phyloP scores from a whole-genome alignment of 768 basidiomycete genomes.

The Amyloporia xantha region DNA sequence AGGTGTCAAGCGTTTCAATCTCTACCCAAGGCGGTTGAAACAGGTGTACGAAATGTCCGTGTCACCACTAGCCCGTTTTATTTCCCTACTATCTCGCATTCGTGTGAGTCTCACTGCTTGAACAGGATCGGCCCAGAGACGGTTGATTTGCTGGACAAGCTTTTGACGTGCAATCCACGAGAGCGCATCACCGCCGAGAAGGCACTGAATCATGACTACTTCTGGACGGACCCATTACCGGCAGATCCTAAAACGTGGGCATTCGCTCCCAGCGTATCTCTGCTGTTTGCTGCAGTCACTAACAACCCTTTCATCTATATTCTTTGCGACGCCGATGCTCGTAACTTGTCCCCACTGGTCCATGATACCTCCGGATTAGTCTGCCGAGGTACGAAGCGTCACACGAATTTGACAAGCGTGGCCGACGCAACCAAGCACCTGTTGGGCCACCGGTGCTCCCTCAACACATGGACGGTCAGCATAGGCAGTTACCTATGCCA shows the following conservation, averaged over 20 bases:
- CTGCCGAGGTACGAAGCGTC: constrained; percentile 76
- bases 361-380: constrained; percentile 29
- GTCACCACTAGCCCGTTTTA: not conserved
- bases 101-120: not conserved
- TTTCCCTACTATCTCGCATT: not conserved
- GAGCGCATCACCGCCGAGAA: constrained; percentile 78
- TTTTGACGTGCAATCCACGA: constrained; percentile 78
- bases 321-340: not conserved
- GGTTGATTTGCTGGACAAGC: constrained; percentile 73
- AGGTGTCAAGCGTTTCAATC: constrained; percentile 59
- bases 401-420: constrained; percentile 76
- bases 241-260: constrained; percentile 75
- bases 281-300: not conserved
- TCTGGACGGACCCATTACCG: constrained; percentile 87
- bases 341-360: not conserved
- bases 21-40: constrained; percentile 49
- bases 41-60: constrained; percentile 54
- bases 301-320: not conserved
- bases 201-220: constrained; percentile 90
- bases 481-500: constrained; percentile 20
- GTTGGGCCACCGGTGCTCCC: not conserved
- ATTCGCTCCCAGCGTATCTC: not conserved
- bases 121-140: constrained; percentile 65
- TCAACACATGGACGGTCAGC: constrained; percentile 8
- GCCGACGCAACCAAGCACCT: constrained; percentile 34